phyloP scores from a whole-genome alignment of 2,329 filamentous ascomycete species.

The Myriangium duriaei region DNA sequence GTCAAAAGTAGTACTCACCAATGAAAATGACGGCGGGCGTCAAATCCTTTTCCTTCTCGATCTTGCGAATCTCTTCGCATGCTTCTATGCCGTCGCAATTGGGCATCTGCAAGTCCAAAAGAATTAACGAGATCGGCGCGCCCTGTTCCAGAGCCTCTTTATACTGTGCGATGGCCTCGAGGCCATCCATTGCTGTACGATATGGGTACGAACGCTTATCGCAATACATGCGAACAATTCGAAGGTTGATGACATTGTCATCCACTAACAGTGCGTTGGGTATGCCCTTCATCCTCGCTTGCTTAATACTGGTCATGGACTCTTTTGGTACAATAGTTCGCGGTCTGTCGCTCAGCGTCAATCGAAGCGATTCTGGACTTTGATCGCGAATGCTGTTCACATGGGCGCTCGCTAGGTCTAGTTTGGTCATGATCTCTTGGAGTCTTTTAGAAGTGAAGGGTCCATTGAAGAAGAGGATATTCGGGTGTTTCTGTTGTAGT shows the following conservation, averaged over 20 bases:
- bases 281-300: constrained; percentile 1
- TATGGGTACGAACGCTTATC: constrained; percentile 32
- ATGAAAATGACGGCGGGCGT: constrained; percentile 26
- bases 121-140: constrained; percentile 28
- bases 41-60: constrained; percentile 23
- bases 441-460: constrained; percentile 18
- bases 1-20: constrained; percentile 2
- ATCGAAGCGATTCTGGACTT: not conserved
- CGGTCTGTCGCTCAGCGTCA: constrained; percentile 10
- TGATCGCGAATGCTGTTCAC: constrained; percentile 6
- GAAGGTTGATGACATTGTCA: constrained; percentile 38
- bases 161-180: constrained; percentile 32
- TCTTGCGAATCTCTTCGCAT: constrained; percentile 26
- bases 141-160: constrained; percentile 14
- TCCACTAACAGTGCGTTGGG: constrained; percentile 32
- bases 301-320: not conserved
- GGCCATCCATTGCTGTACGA: constrained; percentile 31
- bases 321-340: not conserved
- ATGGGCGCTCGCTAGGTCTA: constrained; percentile 3
- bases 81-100: constrained; percentile 31
- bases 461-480: constrained; percentile 18
- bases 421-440: constrained; percentile 12
- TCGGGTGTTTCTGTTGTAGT: constrained; percentile 14
- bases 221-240: constrained; percentile 37
- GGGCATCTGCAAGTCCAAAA: constrained; percentile 36